Conservation (phyloP, 1,139 yeast species). For the Sugiyamaella neomexicana region DNA sequence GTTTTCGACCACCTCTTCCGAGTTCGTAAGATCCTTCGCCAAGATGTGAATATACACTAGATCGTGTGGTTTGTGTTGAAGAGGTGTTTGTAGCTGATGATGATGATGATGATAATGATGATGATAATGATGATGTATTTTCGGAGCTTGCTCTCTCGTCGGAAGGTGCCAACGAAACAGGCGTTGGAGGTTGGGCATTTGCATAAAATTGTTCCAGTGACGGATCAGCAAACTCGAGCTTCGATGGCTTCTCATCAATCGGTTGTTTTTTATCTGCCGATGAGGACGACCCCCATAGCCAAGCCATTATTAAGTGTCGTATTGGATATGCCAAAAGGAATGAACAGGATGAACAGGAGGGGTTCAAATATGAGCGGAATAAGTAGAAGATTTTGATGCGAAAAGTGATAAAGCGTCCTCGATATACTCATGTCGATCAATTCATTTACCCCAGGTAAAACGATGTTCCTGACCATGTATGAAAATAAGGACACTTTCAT, state of each 20-base stretch:
- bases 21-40: slow-evolving; percentile 5
- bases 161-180: slow-evolving; percentile 27
- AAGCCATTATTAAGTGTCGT: slow-evolving; percentile 7
- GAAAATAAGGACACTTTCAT: too few species aligned
- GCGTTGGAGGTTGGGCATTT: slow-evolving; percentile 28
- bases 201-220: slow-evolving; percentile 27
- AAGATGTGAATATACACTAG: slow-evolving; percentile 6
- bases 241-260: slow-evolving; percentile 1
- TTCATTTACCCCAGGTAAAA: too few species aligned
- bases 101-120: background rate
- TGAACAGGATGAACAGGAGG: background rate
- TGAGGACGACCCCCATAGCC: slow-evolving; percentile 12
- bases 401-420: too few species aligned
- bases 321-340: too few species aligned
- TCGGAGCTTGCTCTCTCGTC: slow-evolving; percentile 5
- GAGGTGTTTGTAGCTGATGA: background rate
- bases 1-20: slow-evolving; percentile 9
- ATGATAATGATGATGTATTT: background rate
- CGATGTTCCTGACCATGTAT: too few species aligned
- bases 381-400: too few species aligned
- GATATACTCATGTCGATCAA: too few species aligned
- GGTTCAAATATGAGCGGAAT: too few species aligned
- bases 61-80: background rate
- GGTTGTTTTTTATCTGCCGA: background rate
- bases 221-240: slow-evolving; percentile 21